A percentile compares a stretch with the other conserved stretches of the same genome.
These are phyloP conservation scores for Fusarium transvaalense DNA, from an alignment of 2,329 filamentous ascomycete species.

Conservation along the genomic window DNA sequence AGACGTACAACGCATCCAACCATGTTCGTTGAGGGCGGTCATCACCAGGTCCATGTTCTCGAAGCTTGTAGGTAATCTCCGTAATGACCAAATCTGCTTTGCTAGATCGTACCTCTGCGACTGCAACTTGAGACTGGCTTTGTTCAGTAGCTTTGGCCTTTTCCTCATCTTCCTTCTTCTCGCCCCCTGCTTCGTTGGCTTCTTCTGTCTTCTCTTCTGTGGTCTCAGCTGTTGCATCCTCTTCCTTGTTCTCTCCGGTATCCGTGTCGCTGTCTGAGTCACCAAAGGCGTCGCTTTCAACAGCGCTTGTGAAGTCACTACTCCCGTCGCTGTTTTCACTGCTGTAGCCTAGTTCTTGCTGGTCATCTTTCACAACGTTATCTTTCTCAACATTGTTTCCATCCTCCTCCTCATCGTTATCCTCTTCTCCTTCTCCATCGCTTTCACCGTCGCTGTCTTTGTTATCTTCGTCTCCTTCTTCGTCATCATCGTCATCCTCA, in stretches of 20 bases:
- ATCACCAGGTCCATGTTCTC: neutral
- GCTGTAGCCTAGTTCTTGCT: neutral
- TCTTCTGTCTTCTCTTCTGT: neutral
- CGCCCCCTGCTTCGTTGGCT: neutral
- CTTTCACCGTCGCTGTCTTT: neutral
- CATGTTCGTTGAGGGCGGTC: neutral
- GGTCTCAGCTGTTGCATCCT: neutral
- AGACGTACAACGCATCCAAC: neutral
- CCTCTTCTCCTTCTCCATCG: neutral
- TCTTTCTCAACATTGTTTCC: neutral
- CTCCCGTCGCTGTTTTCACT: neutral
- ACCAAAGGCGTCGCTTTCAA: neutral
- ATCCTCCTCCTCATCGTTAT: neutral
- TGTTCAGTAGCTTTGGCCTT: neutral
- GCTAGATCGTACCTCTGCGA: rapidly evolving
- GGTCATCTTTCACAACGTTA: neutral
- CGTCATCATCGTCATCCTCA: neutral
- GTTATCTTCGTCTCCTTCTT: neutral
- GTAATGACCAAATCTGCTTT: neutral
- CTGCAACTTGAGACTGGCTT: neutral
- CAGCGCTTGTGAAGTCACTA: neutral
- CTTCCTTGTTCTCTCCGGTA: neutral
- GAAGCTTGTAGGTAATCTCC: neutral
- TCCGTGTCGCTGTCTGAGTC: neutral
- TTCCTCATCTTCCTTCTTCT: neutral